Base-by-base conservation (phyloP, 2,329 filamentous ascomycete species). In the Nigrograna mackinnonii region DNA sequence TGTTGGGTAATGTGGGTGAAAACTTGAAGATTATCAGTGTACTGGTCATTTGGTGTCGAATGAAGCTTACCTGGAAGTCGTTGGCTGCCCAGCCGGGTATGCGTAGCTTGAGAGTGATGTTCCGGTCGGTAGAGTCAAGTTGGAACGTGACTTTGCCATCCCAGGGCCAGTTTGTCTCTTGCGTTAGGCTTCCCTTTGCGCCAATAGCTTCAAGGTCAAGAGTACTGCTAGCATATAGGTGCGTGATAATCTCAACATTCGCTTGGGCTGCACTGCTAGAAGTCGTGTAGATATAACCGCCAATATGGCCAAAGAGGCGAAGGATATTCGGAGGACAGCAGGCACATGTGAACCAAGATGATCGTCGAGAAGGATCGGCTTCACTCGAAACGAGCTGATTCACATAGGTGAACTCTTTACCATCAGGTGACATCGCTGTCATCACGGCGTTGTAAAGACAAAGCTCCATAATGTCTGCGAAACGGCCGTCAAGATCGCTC, bases 361-460 rank as follows among this genome's bases (percentile, higher is more conserved):
- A 69, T 12, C 81, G 69, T 42, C 70, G 66, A 16, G 74, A 81
- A 14, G 70, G 68, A 41, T 81, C 71, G 2, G 58, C 57, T 6
- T 78, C 73, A 6, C 74, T 79, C 22, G 78, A 81, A 1, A 76
- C 78, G 0, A 85, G 68, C 44, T 83, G 81, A 49, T 85, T 85
- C 39, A 78, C 76, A 46, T 85, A 85, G 0, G 79, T 82, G 58
- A 85, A 85, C 1, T 69, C 69, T 22, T 70, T 78, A 2, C 82
- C 81, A 47, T 80, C 73, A 6, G 76, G 58, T 19, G 74, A 77
- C 74, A 83, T 80, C 1, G 76, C 76, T 0, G 77, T 81, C 62
- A 84, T 71, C 12, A 84, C 73, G 14, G 76, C 75, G 55, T 85
- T 85, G 60, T 82, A 84, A 0, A 85, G 71, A 43, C 75, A 79